phyloP scores from a whole-genome alignment of 352 stramenopile species.

The Pythium volutum region DNA sequence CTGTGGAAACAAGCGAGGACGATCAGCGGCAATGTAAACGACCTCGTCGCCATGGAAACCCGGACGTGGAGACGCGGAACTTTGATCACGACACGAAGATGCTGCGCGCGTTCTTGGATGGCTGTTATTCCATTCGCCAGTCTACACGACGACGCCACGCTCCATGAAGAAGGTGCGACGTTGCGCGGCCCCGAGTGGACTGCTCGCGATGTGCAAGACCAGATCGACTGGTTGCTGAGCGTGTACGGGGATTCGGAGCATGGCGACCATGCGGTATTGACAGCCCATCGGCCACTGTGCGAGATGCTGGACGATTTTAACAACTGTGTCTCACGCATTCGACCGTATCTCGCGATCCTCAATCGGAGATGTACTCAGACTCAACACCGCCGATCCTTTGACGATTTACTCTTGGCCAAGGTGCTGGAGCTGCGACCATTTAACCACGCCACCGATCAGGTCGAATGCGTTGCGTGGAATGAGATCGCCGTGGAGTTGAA shows the following conservation, averaged over 20 bases:
- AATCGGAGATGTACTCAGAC: not conserved
- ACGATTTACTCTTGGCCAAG: not conserved
- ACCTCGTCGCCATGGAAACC: not conserved
- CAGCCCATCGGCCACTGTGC: not conserved
- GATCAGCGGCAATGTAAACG: too few relatives aligned
- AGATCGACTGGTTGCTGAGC: not conserved
- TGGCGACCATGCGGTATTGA: not conserved
- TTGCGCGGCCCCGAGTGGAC: not conserved
- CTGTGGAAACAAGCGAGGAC: not conserved
- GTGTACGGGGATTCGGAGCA: not conserved
- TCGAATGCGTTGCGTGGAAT: not conserved
- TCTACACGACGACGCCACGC: not conserved
- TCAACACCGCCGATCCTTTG: not conserved
- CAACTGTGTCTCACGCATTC: not conserved
- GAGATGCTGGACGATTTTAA: not conserved
- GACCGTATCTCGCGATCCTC: not conserved
- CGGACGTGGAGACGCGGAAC: not conserved
- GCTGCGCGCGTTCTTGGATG: not conserved
- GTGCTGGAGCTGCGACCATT: not conserved
- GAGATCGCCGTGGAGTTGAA: not conserved
- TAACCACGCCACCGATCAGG: not conserved
- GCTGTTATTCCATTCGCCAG: not conserved
- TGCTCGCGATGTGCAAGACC: not conserved
- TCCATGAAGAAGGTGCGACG: not conserved
- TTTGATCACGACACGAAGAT: not conserved